Evolutionary conservation across 306 rosid genomes (phyloP), one percentile per base, ranked within the genome.

Genomic region (Senna tora): DNA sequence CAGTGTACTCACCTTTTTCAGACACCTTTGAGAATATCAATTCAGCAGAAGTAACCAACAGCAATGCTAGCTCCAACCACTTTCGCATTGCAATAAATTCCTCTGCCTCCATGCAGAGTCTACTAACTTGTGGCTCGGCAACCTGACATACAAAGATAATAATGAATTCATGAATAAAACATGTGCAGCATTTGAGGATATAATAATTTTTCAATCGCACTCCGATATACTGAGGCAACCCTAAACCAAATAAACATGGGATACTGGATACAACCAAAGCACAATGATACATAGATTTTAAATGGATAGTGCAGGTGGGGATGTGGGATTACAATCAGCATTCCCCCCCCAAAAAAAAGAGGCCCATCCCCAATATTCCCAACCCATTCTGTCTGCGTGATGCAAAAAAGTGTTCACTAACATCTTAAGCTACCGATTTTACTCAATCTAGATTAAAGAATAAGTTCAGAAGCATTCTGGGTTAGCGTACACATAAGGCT

Each of bases 31-130:
- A 84, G 75, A 91, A 87, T 69, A 94, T 77, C 79, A 94, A 83
- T 69, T 91, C 97, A 47, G 96, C 96, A 65, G 97, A 89, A 36
- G 95, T 81, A 52, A 91, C 91, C 96, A 89, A 89, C 64, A 91
- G 82, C 0, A 90, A 77, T 20, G 86, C 95, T 78, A 94, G 82
- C 84, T 94, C 99, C 49, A 89, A 72, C 92, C 93, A 94, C 82
- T 92, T 89, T 61, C 80, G 84, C 84, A 57, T 75, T 12, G 43
- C 91, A 75, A 89, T 82, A 73, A 86, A 86, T 51, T 91, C 90
- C 65, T 85, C 84, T 33, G 97, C 97, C 85, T 94, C 97, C 52
- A 52, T 4, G 30, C 88, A 91, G 14, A 94, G 91, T 60, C 90
- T 88, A 39, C 80, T 80, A 61, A 94, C 99, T 66, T 91, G 82